These are phyloP conservation scores for Scenedesmus sp. DNA, from an alignment of 163 green algal genomes.

Conservation along the genomic window DNA sequence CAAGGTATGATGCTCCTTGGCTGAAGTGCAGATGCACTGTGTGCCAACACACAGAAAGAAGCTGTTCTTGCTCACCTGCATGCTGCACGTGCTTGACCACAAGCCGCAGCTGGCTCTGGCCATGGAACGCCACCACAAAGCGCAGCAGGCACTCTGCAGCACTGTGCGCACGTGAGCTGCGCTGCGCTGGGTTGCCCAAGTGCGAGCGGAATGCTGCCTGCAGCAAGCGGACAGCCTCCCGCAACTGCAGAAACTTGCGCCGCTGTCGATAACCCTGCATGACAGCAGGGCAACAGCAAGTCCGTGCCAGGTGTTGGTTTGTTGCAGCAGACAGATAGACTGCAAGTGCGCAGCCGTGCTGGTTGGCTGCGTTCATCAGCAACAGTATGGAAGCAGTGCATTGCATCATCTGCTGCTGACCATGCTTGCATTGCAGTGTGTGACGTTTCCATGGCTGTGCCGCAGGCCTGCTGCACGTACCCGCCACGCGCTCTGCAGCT, in stretches of 20 bases:
- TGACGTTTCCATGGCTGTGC: not conserved
- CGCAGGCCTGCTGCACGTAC: not conserved
- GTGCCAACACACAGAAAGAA: not conserved
- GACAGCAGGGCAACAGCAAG: not conserved
- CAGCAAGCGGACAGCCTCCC: not conserved
- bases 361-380: not conserved
- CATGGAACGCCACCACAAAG: slow-evolving; percentile 3
- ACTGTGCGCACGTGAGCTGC: not conserved
- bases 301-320: not conserved
- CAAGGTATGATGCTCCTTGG: not conserved
- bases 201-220: slow-evolving; percentile 7
- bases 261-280: slow-evolving; percentile 10
- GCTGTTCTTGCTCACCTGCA: not conserved
- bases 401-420: not conserved
- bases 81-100: not conserved
- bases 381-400: not conserved
- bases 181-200: not conserved
- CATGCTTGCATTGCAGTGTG: not conserved
- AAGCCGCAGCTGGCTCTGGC: slow-evolving; percentile 11
- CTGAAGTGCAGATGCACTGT: not conserved
- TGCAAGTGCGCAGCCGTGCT: not conserved
- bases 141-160: slow-evolving; percentile 3
- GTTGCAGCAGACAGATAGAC: not conserved
- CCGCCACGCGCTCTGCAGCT: slow-evolving; percentile 23
- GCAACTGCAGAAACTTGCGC: not conserved